Conservation (phyloP, 306 rosid genomes). For the Arachis hypogaea region DNA sequence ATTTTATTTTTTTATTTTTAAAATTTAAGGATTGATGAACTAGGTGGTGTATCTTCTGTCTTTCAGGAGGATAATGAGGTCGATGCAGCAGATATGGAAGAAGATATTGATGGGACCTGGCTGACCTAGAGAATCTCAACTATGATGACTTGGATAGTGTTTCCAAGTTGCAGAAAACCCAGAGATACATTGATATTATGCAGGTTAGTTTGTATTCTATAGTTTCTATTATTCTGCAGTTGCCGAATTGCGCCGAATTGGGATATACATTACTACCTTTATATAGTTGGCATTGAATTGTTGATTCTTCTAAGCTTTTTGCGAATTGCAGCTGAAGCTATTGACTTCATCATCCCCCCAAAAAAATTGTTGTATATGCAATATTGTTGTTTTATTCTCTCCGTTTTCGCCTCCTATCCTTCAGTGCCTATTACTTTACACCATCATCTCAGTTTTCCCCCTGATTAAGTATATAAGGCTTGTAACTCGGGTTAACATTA, state of each 20-base stretch:
- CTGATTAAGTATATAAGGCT: constrained; percentile 11
- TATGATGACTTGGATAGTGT: constrained; percentile 95
- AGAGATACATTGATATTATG: constrained; percentile 72
- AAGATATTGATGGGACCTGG: constrained; percentile 87
- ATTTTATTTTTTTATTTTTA: not conserved
- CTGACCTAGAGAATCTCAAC: constrained; percentile 83
- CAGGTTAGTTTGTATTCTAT: constrained; percentile 54
- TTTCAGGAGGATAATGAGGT: constrained; percentile 66
- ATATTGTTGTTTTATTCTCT: not conserved
- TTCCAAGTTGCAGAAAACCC: constrained; percentile 90
- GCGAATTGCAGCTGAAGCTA: constrained; percentile 26
- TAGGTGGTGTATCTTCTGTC: constrained; percentile 2
- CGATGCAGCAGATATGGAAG: constrained; percentile 76
- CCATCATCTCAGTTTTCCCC: constrained; percentile 21
- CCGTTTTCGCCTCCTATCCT: not conserved
- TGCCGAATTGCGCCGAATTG: too few species aligned
- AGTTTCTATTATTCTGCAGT: not conserved
- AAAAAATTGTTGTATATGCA: not conserved
- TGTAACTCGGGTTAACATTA: constrained; percentile 15
- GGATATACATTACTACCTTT: not conserved
- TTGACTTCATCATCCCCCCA: not conserved
- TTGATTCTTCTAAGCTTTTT: constrained; percentile 15
- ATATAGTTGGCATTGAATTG: not conserved
- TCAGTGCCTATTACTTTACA: not conserved
- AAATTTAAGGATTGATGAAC: constrained; percentile 3